Conservation (phyloP, 2,329 filamentous ascomycete genomes). For the Penicillium sclerotigenum region DNA sequence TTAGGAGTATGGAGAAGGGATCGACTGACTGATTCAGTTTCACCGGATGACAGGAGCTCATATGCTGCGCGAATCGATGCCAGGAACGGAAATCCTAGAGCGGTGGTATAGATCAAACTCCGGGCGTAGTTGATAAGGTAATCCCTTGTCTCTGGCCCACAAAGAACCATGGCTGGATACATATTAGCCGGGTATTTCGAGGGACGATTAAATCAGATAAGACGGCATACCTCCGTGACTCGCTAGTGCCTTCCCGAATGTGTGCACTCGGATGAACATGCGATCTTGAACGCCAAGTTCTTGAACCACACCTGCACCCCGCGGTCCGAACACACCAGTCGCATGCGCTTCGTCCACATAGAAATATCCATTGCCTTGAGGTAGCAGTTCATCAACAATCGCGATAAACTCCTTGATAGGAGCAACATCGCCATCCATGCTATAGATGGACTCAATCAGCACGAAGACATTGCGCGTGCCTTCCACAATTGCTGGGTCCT, state of each 20-base stretch:
- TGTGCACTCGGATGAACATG: slow-evolving; percentile 52
- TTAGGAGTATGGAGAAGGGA: not conserved
- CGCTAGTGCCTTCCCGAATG: slow-evolving; percentile 54
- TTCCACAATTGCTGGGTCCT: slow-evolving; percentile 31
- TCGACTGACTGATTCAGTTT: slow-evolving; percentile 45
- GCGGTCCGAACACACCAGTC: slow-evolving; percentile 50
- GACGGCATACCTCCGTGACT: slow-evolving; percentile 63
- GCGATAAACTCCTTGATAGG: slow-evolving; percentile 61
- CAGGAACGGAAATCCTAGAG: slow-evolving; percentile 61
- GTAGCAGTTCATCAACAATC: slow-evolving; percentile 55
- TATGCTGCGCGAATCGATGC: slow-evolving; percentile 59
- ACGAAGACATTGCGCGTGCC: slow-evolving; percentile 60
- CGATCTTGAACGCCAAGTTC: slow-evolving; percentile 50
- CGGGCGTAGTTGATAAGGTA: slow-evolving; percentile 75
- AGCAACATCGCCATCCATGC: slow-evolving; percentile 76
- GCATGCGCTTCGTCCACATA: slow-evolving; percentile 58
- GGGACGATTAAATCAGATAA: not conserved
- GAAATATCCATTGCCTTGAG: slow-evolving; percentile 55
- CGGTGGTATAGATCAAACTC: slow-evolving; percentile 72
- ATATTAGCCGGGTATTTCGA: not conserved
- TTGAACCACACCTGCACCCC: slow-evolving; percentile 51
- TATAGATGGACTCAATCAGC: slow-evolving; percentile 70
- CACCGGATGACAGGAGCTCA: slow-evolving; percentile 52
- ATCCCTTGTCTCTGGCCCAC: slow-evolving; percentile 55
- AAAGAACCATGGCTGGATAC: slow-evolving; percentile 58